Conservation (phyloP, 2,329 filamentous ascomycete species). For the Drechslera avenae region DNA sequence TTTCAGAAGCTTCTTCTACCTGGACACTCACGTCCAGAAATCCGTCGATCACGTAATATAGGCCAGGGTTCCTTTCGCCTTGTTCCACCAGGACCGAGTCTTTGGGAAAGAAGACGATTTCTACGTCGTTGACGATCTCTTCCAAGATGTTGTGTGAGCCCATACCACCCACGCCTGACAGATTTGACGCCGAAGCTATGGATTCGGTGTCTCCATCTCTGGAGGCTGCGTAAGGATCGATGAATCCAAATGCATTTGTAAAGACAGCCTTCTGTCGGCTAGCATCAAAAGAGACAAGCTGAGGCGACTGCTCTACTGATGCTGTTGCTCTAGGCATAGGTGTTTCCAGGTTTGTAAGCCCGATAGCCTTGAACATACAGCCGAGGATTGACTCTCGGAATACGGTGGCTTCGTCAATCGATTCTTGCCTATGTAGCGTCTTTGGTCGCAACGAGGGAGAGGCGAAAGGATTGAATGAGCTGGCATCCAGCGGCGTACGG, state of each 20-base stretch:
- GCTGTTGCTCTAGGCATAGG: constrained; percentile 64
- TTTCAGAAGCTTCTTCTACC: constrained; percentile 61
- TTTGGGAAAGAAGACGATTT: constrained; percentile 97
- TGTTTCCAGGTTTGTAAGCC: constrained; percentile 72
- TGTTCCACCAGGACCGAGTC: constrained; percentile 94
- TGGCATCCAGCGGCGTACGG: constrained; percentile 53
- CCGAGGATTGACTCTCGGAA: constrained; percentile 91
- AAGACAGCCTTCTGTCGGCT: constrained; percentile 79
- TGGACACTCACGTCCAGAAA: constrained; percentile 94
- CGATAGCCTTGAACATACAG: constrained; percentile 94
- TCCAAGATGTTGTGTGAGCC: constrained; percentile 70
- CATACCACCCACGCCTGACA: constrained; percentile 59
- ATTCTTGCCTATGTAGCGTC: constrained; percentile 72
- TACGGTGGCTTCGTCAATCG: constrained; percentile 82
- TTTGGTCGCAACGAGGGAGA: constrained; percentile 39
- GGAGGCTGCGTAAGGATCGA: constrained; percentile 79
- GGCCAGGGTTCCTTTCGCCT: constrained; percentile 91
- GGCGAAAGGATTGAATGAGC: constrained; percentile 50
- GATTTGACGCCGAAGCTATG: constrained; percentile 60
- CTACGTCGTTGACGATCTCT: constrained; percentile 88
- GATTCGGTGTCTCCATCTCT: constrained; percentile 87
- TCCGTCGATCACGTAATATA: constrained; percentile 97
- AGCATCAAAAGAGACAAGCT: constrained; percentile 82
- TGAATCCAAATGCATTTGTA: constrained; percentile 87
- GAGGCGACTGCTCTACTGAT: constrained; percentile 84